Evolutionary conservation across 2,329 filamentous ascomycete genomes (phyloP).

Genomic region (Capronia epimyces): DNA sequence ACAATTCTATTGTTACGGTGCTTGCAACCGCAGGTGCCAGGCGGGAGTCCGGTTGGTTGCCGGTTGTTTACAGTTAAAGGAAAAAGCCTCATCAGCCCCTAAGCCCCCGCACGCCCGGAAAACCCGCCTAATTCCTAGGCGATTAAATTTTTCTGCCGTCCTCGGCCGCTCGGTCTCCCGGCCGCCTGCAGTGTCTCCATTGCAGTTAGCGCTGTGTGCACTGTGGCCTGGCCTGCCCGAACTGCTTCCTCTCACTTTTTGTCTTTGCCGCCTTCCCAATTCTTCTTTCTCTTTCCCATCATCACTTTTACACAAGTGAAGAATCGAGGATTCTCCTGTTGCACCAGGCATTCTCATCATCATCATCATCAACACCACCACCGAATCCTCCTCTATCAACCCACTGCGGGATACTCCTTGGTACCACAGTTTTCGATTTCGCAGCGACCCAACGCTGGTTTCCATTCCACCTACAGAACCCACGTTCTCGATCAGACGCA

Average conservation of each 20-base stretch:
- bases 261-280: conserved; percentile 26
- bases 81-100: neutral
- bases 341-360: conserved; percentile 21
- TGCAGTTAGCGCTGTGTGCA: too few species aligned
- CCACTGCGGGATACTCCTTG: neutral
- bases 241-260: neutral
- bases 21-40: too few species aligned
- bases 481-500: conserved; percentile 19
- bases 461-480: conserved; percentile 9
- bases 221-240: neutral
- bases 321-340: conserved; percentile 15
- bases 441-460: neutral
- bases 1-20: neutral
- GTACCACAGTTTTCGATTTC: neutral
- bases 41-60: neutral
- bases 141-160: neutral
- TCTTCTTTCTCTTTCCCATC: conserved; percentile 26
- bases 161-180: neutral
- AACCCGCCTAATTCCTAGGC: neutral
- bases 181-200: too few species aligned
- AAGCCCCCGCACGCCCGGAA: neutral
- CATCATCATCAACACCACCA: conserved; percentile 7
- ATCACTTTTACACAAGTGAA: conserved; percentile 19
- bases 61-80: neutral
- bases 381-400: neutral